These are phyloP conservation scores for Eucalyptus curtisii DNA, from an alignment of 345 rosid species.

Conservation along the genomic window DNA sequence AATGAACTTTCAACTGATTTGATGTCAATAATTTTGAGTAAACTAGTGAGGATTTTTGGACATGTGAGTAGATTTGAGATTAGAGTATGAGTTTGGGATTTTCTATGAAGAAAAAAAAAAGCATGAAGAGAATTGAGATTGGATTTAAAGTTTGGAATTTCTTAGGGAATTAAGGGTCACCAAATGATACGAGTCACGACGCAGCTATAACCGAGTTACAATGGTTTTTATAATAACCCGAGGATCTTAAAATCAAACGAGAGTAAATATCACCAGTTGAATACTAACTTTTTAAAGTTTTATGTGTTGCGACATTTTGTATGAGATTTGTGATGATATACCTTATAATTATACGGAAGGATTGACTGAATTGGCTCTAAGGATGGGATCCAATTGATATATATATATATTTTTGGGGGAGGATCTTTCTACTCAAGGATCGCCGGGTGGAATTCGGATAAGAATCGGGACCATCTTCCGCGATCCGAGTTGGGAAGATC, in stretches of 20 bases:
- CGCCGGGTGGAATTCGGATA: background rate
- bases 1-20: background rate
- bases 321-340: too few relatives aligned
- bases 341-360: background rate
- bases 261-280: background rate
- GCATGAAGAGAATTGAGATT: too few relatives aligned
- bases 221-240: background rate
- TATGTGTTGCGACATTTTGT: too few relatives aligned
- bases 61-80: accelerated
- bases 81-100: accelerated
- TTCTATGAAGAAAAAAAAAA: too few relatives aligned
- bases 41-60: background rate
- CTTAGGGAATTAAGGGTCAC: accelerated
- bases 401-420: background rate
- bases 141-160: too few relatives aligned
- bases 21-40: background rate
- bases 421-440: background rate
- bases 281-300: background rate
- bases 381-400: background rate
- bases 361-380: accelerated
- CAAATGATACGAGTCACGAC: background rate
- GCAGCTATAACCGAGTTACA: accelerated
- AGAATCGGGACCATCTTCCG: background rate
- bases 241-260: background rate
- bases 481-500: background rate